These are phyloP conservation scores for Cochlearia excelsa DNA, from an alignment of 345 rosid genomes.

Conservation along the genomic window DNA sequence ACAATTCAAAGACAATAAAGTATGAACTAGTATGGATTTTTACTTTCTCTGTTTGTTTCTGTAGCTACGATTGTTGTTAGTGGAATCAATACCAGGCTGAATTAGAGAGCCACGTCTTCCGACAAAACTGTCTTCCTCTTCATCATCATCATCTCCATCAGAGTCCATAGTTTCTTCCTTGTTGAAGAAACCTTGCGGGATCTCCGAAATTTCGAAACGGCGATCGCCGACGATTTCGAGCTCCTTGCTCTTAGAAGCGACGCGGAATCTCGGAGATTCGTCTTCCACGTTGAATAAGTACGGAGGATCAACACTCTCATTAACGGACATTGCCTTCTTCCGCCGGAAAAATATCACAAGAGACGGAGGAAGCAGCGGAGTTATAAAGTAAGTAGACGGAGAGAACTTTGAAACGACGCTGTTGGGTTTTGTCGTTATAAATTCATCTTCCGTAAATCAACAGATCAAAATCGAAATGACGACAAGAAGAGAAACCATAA, in stretches of 20 bases:
- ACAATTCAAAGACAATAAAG: neutral
- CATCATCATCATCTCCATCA: constrained; percentile 53
- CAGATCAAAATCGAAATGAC: too few relatives aligned
- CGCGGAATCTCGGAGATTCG: constrained; percentile 43
- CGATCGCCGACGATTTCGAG: constrained; percentile 56
- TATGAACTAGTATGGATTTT: constrained; percentile 41
- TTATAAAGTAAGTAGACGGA: neutral
- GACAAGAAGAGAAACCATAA: too few relatives aligned
- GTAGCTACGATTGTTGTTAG: constrained; percentile 21
- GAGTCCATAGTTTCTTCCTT: constrained; percentile 38
- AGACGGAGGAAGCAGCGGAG: constrained; percentile 11
- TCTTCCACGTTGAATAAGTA: constrained; percentile 55
- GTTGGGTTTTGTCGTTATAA: too few relatives aligned
- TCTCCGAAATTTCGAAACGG: constrained; percentile 43
- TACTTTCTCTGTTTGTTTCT: constrained; percentile 36
- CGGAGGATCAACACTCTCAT: constrained; percentile 45
- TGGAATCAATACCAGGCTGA: constrained; percentile 27
- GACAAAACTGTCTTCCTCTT: constrained; percentile 36
- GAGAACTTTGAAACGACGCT: constrained; percentile 16
- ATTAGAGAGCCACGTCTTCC: constrained; percentile 1
- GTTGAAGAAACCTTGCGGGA: constrained; percentile 33
- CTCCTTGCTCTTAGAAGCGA: constrained; percentile 45
- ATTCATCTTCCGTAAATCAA: too few relatives aligned
- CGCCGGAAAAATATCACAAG: neutral
- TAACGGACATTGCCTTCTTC: constrained; percentile 23